Base-by-base conservation (phyloP, 169 alveolate genomes). In the Plasmodium reichenowi region DNA sequence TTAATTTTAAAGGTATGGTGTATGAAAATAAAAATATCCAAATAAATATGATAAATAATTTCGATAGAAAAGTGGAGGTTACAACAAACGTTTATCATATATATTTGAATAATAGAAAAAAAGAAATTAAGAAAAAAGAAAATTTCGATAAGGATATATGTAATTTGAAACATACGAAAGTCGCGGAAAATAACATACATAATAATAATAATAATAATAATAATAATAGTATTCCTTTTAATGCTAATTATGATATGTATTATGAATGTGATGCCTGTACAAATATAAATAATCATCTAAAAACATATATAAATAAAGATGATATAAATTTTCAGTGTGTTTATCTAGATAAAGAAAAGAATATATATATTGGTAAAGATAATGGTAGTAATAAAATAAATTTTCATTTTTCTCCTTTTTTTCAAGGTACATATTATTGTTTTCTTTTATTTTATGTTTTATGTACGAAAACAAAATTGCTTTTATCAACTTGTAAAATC, bases 391-490 rank as follows among this genome's bases (percentile, higher is more conserved):
- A 43, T 15, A 83, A 68, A 48, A 32, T 83, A 68, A 6, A 54
- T 24, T 52, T 83, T 17, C 67, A 83, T n/a, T 83, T 83, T 52
- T 83, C 71, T 43, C 91, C 91, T 47, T 83, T 83, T 83, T 15
- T 72, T 20, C 73, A 68, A 54, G 91, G 91, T 7, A 26, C 26
- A 20, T 83, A 83, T 68, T 83, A 54, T 60, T 67, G 91, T 62
- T 83, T 83, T 50, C 20, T 83, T 4, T 68, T 83, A 20, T 68
- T 83, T 68, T 54, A 29, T 43, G 91, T 70, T 26, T 56, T 54
- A 38, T 78, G 70, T 50, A 56, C 13, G n/a, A 83, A 68, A 29
- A 83, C 72, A 32, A 83, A 83, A 26, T 68, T 15, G 7, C 22
- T 83, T 15, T 47, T 83, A 17, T 63, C 91, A 7, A 62, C 74